Evolutionary conservation across 2,329 filamentous ascomycete genomes (phyloP).

Genomic region (Curvularia lunata): DNA sequence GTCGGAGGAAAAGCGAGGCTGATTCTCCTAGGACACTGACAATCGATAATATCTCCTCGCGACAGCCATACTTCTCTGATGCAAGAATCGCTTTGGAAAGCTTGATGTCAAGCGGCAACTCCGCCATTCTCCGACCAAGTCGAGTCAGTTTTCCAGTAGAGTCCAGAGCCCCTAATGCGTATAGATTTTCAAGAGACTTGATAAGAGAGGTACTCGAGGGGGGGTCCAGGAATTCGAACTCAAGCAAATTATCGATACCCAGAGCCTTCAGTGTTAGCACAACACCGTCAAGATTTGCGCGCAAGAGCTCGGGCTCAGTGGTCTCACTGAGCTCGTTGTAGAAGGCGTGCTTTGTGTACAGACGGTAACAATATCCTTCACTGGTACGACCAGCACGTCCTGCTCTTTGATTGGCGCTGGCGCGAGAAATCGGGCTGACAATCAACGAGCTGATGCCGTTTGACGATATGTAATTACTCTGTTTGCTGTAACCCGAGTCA

Average conservation of each 20-base stretch:
- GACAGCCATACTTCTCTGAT: conserved; percentile 87
- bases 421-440: conserved; percentile 87
- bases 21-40: conserved; percentile 94
- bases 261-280: conserved; percentile 87
- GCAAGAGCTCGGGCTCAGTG: conserved; percentile 92
- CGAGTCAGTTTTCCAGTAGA: conserved; percentile 89
- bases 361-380: conserved; percentile 88
- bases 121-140: conserved; percentile 90
- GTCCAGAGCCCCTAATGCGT: conserved; percentile 87
- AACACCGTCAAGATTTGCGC: conserved; percentile 83
- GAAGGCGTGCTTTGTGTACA: conserved; percentile 93
- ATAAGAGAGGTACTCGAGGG: conserved; percentile 90
- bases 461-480: conserved; percentile 79
- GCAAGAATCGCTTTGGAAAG: conserved; percentile 87
- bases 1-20: conserved; percentile 87
- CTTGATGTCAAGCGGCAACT: conserved; percentile 93
- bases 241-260: conserved; percentile 88
- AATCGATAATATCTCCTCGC: conserved; percentile 89
- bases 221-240: conserved; percentile 96
- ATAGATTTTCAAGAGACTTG: conserved; percentile 85
- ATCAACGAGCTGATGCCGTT: conserved; percentile 93
- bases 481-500: conserved; percentile 93
- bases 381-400: conserved; percentile 92
- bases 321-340: conserved; percentile 90
- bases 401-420: conserved; percentile 89